Evolutionary conservation across 768 basidiomycete species (phyloP).

Genomic region (Crucibulum laeve): DNA sequence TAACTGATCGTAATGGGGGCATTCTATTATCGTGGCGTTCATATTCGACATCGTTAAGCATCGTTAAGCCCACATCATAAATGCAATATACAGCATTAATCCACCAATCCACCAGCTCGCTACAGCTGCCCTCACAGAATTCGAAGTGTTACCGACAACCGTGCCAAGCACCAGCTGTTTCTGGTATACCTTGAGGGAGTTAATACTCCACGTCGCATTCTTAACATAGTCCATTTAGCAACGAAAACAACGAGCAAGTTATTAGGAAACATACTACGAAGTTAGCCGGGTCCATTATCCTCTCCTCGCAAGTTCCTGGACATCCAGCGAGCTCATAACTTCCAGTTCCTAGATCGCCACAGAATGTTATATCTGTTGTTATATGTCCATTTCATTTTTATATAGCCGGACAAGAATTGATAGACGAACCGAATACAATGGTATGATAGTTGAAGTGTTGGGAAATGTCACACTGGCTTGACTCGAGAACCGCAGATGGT

Average conservation of each 20-base stretch:
- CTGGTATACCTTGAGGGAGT: conserved; percentile 70
- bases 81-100: too few relatives aligned
- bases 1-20: too few relatives aligned
- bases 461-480: conserved; percentile 51
- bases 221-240: conserved; percentile 17
- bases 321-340: conserved; percentile 73
- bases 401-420: conserved; percentile 1
- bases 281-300: conserved; percentile 63
- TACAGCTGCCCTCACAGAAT: not conserved
- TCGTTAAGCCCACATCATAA: too few relatives aligned
- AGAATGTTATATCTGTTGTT: not conserved
- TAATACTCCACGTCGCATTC: conserved; percentile 83
- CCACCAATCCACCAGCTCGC: not conserved
- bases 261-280: conserved; percentile 50
- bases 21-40: too few relatives aligned
- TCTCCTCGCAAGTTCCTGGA: conserved; percentile 68
- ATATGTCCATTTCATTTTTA: not conserved
- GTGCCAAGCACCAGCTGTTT: conserved; percentile 43
- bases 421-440: conserved; percentile 64
- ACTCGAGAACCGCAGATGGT: conserved; percentile 58
- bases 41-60: too few relatives aligned
- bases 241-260: not conserved
- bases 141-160: conserved; percentile 16
- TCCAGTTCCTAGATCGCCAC: conserved; percentile 81
- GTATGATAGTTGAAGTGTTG: conserved; percentile 65